A percentile compares a stretch with the other conserved stretches of the same genome.
phyloP scores from a whole-genome alignment of 2,329 filamentous ascomycete species.

The Kalaharituber pfeilii region DNA sequence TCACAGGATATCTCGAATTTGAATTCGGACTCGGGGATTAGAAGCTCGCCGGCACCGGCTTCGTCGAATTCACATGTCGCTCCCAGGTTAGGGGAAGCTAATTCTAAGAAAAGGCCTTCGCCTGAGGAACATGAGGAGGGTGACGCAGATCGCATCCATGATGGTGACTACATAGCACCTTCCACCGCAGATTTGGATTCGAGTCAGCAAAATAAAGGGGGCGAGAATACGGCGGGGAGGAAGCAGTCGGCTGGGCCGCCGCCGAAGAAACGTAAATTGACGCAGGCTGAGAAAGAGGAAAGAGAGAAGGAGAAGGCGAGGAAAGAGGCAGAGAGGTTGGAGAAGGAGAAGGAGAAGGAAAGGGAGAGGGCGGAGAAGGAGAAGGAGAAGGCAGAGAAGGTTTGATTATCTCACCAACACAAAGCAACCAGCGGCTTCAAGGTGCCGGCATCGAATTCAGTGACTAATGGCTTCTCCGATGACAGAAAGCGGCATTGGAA shows the following conservation, averaged over 20 bases:
- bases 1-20: background rate
- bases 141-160: background rate
- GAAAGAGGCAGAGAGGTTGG: conserved; percentile 32
- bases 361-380: conserved; percentile 27
- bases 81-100: background rate
- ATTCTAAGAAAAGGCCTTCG: background rate
- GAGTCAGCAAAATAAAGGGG: background rate
- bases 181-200: background rate
- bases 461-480: background rate
- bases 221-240: background rate
- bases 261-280: conserved; percentile 27
- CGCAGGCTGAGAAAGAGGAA: conserved; percentile 29
- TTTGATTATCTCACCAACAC: conserved; percentile 2
- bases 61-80: background rate
- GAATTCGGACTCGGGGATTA: too few species aligned
- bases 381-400: conserved; percentile 14
- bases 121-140: background rate
- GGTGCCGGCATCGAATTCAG: conserved; percentile 1
- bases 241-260: background rate
- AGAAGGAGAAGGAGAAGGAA: conserved; percentile 33
- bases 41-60: too few species aligned
- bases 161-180: background rate
- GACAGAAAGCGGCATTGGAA: conserved; percentile 25
- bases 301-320: conserved; percentile 21
- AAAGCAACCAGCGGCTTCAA: background rate